A percentile compares a stretch with the other conserved stretches of the same genome.
Evolutionary conservation across 176 grass and related monocot species (phyloP).

Genomic region (Thalia dealbata): DNA sequence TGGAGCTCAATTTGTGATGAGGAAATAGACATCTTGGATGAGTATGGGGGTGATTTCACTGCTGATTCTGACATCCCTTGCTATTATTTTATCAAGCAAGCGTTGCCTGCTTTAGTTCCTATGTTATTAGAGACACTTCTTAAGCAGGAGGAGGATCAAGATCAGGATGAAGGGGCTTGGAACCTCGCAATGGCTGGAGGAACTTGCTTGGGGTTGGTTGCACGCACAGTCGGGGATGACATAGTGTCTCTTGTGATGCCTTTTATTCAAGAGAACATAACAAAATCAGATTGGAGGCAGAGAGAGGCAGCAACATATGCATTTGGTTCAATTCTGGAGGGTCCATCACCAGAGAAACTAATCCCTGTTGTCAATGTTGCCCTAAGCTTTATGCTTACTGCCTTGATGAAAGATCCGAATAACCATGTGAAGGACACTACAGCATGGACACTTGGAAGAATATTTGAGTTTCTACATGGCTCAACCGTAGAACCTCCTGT

Average conservation of each 20-base stretch:
- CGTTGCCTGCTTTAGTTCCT: constrained; percentile 12
- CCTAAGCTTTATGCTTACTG: constrained; percentile 15
- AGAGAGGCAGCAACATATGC: constrained; percentile 21
- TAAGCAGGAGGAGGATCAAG: constrained; percentile 20
- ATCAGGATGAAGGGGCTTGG: constrained; percentile 21
- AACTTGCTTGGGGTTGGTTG: constrained; percentile 20
- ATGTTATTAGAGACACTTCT: constrained; percentile 13
- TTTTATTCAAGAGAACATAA: constrained; percentile 19
- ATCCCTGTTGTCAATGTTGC: constrained; percentile 11
- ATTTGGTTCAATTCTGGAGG: constrained; percentile 18
- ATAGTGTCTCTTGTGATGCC: constrained; percentile 20
- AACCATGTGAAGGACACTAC: constrained; percentile 21
- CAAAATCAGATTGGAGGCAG: constrained; percentile 19
- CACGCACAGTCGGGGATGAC: constrained; percentile 16
- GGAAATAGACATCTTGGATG: constrained; percentile 17
- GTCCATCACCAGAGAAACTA: constrained; percentile 14
- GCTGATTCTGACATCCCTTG: constrained; percentile 15
- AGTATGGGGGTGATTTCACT: constrained; percentile 15
- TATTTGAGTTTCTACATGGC: constrained; percentile 18
- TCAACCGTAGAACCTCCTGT: constrained; percentile 5
- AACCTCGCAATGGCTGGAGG: constrained; percentile 20
- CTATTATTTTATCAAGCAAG: constrained; percentile 19
- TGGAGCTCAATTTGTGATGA: constrained; percentile 21
- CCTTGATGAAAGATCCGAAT: constrained; percentile 19
- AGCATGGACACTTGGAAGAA: constrained; percentile 11